These are phyloP conservation scores for Mycena latifolia DNA, from an alignment of 768 basidiomycete species.

Conservation along the genomic window DNA sequence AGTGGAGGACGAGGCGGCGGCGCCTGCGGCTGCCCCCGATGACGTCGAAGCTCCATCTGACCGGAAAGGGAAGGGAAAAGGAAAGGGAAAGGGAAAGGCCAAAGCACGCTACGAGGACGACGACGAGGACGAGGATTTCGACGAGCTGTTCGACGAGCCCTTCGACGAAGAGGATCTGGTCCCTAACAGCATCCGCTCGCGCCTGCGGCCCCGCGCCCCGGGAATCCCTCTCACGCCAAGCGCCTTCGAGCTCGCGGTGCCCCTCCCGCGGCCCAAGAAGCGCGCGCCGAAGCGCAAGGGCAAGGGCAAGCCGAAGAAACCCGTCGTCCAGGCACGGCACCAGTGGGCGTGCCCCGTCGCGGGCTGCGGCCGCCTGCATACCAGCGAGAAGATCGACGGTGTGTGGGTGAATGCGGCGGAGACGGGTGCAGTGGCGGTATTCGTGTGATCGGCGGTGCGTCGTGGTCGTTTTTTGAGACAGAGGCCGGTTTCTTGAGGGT, in stretches of 20 bases:
- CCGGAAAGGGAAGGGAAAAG: slow-evolving; percentile 37
- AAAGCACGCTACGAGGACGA: slow-evolving; percentile 48
- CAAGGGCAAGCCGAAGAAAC: slow-evolving; percentile 47
- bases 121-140: slow-evolving; percentile 32
- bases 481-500: too few relatives aligned
- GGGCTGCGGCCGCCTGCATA: slow-evolving; percentile 65
- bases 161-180: slow-evolving; percentile 29
- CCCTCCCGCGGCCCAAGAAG: slow-evolving; percentile 7
- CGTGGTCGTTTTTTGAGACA: too few relatives aligned
- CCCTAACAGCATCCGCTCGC: slow-evolving; percentile 63
- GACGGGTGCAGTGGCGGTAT: slow-evolving; percentile 52
- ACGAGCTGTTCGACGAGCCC: slow-evolving; percentile 8
- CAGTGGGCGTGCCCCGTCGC: slow-evolving; percentile 77
- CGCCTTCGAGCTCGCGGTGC: slow-evolving; percentile 25
- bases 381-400: slow-evolving; percentile 69
- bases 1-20: slow-evolving; percentile 19
- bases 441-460: slow-evolving; percentile 54
- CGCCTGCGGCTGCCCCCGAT: background rate
- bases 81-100: slow-evolving; percentile 56
- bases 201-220: slow-evolving; percentile 62
- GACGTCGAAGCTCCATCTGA: background rate
- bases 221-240: slow-evolving; percentile 8
- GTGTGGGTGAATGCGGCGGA: slow-evolving; percentile 56
- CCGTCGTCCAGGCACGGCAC: slow-evolving; percentile 60
- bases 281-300: slow-evolving; percentile 24